phyloP scores from a whole-genome alignment of 2,329 filamentous ascomycete species.

The Aspergillus proliferans region DNA sequence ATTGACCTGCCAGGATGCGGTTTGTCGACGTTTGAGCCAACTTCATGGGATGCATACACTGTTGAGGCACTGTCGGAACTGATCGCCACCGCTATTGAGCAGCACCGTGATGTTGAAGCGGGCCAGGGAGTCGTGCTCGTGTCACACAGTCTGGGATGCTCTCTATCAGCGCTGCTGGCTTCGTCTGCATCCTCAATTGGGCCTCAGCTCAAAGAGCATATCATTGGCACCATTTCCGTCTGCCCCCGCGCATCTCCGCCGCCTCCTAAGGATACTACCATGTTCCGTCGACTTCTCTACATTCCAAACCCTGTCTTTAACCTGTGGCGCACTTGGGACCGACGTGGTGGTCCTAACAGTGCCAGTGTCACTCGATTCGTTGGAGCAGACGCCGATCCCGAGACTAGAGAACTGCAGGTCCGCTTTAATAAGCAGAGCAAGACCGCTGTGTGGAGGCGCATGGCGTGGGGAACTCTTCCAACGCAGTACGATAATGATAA shows the following conservation, averaged over 20 bases:
- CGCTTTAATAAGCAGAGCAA: constrained; percentile 69
- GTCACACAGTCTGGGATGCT: constrained; percentile 86
- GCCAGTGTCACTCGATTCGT: constrained; percentile 71
- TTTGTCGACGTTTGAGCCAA: constrained; percentile 66
- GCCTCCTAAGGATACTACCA: constrained; percentile 46
- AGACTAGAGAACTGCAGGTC: constrained; percentile 39
- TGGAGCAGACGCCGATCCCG: constrained; percentile 33
- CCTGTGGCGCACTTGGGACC: constrained; percentile 70
- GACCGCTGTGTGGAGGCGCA: constrained; percentile 74
- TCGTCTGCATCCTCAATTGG: constrained; percentile 51
- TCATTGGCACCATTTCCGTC: constrained; percentile 73
- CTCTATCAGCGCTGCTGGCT: constrained; percentile 66
- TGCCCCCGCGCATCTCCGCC: constrained; percentile 68
- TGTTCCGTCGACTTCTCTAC: constrained; percentile 55
- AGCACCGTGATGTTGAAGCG: constrained; percentile 59
- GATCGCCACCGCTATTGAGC: constrained; percentile 66
- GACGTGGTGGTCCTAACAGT: constrained; percentile 70
- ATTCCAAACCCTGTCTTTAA: constrained; percentile 66
- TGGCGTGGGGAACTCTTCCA: constrained; percentile 67
- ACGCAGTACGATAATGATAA: constrained; percentile 39
- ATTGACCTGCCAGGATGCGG: constrained; percentile 91
- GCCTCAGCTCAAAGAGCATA: constrained; percentile 52
- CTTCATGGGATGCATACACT: constrained; percentile 70
- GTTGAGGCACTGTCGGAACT: constrained; percentile 69
- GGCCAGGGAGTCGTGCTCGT: constrained; percentile 72